A percentile compares a stretch with the other conserved stretches of the same genome.
Evolutionary conservation across 805 yeast species (phyloP).

Genomic region (Candida namnaoensis): DNA sequence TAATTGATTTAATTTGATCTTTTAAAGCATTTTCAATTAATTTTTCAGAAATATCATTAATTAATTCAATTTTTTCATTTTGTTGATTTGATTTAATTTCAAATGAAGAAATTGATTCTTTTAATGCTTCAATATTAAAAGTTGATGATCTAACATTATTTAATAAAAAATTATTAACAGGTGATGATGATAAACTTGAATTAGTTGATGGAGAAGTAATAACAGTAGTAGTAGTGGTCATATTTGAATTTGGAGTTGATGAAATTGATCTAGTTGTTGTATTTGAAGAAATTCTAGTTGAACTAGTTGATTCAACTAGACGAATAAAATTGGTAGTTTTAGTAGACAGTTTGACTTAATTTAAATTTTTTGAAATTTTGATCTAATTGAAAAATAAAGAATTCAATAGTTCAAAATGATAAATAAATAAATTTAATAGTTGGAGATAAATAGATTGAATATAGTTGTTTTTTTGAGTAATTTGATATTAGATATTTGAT

Average conservation of each 20-base stretch:
- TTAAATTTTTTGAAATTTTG: too few species aligned
- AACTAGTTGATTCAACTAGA: conserved; percentile 14
- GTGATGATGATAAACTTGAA: not conserved
- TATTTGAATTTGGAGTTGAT: conserved; percentile 3
- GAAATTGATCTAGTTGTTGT: not conserved
- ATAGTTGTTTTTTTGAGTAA: too few species aligned
- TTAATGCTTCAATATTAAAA: not conserved
- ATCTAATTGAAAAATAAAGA: too few species aligned
- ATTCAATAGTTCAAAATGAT: too few species aligned
- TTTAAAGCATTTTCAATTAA: conserved; percentile 31
- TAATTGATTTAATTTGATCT: conserved; percentile 32
- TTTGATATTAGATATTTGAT: too few species aligned
- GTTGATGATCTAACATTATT: not conserved
- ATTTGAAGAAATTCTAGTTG: not conserved
- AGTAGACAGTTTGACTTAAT: conserved; percentile 10
- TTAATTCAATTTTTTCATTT: conserved; percentile 7
- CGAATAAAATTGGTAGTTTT: conserved; percentile 11
- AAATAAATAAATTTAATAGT: too few species aligned
- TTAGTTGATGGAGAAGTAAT: not conserved
- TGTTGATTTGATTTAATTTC: not conserved
- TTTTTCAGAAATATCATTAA: conserved; percentile 22
- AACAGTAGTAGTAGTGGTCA: conserved; percentile 3
- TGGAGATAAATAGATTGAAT: too few species aligned
- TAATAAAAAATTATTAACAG: not conserved
- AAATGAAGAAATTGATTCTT: not conserved